Conservation (phyloP, 2,329 filamentous ascomycete species). For the Nigrospora oryzae region DNA sequence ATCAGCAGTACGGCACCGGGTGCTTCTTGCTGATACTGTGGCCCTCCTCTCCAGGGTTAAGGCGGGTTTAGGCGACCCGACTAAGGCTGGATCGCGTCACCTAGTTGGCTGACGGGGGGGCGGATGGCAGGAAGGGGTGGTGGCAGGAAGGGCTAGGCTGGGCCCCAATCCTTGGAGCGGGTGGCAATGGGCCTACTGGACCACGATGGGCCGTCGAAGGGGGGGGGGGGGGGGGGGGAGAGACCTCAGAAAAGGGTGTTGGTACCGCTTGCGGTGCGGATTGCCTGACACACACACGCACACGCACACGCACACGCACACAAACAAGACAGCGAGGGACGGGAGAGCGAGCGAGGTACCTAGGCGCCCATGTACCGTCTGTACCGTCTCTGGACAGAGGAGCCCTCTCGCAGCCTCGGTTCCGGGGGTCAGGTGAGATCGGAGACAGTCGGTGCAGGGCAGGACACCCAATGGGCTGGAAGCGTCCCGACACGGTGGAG, state of each 20-base stretch:
- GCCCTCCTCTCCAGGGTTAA: background rate
- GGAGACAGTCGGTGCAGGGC: conserved; percentile 8
- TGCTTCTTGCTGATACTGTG: background rate
- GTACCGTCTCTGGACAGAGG: too few relatives aligned
- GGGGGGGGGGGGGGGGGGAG: too few relatives aligned
- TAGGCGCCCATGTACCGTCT: too few relatives aligned
- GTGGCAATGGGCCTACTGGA: conserved; percentile 6
- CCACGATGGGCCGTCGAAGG: background rate
- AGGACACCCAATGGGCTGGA: conserved; percentile 14
- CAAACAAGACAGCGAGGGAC: too few relatives aligned
- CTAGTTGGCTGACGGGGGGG: conserved; percentile 5
- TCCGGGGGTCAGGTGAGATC: conserved; percentile 8
- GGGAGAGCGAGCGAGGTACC: too few relatives aligned
- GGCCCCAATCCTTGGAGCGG: conserved; percentile 6
- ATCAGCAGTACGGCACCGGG: conserved; percentile 1
- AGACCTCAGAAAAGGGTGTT: background rate
- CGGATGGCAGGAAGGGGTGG: background rate
- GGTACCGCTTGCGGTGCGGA: background rate
- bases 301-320: too few relatives aligned
- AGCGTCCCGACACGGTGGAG: conserved; percentile 16
- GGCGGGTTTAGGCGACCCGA: conserved; percentile 4
- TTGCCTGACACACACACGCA: conserved; percentile 1
- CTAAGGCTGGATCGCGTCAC: conserved; percentile 5
- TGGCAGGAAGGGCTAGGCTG: conserved; percentile 1
- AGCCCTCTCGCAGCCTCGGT: too few relatives aligned